Base-by-base conservation (phyloP, 208 protist species). In the Spongospora subterranea region DNA sequence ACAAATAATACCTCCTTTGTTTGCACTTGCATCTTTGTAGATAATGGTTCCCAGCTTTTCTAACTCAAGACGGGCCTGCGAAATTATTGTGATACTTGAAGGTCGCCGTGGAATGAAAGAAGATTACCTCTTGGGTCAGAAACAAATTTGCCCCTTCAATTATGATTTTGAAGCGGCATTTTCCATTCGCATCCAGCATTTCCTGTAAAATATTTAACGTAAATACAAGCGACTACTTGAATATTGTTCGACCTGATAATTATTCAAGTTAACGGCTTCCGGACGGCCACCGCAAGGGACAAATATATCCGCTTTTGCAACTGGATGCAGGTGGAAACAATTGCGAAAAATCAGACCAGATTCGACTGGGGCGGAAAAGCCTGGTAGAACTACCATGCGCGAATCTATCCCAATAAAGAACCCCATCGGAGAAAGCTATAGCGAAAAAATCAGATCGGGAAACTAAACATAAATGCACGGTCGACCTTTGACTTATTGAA, bases 111-210 rank as follows among this genome's bases (percentile, higher is more conserved):
- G 95, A 97, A 96, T 0, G 97, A 91, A 32, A 96, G 95, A n/a
- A 97, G n/a, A n/a, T n/a, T n/a, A 92, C 53, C 97, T 97, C 96
- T 92, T 98, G 96, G 17, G 97, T 98, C 90, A 98, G 96, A 94
- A 98, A 99, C 38, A 99, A 93, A 94, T 99, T 99, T n/a, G 97
- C 97, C 50, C 97, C 97, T 92, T 99, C 97, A 32, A 98, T 95
- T 93, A 99, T 98, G 91, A 97, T 96, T 94, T 97, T 96, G 94
- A 96, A 98, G 20, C 91, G 90, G 6, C 93, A 92, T 41, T 89
- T 65, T 40, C 93, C 94, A 11, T 90, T 91, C 1, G 95, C 91
- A 89, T 96, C 95, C 65, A 97, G 91, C 91, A 97, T 95, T 65
- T 94, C 93, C 89, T 95, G 91, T 6, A 98, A 97, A 92, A 60